These are phyloP conservation scores for Funneliformis mosseae DNA, from an alignment of 192 early-diverging fungal species.

Conservation along the genomic window DNA sequence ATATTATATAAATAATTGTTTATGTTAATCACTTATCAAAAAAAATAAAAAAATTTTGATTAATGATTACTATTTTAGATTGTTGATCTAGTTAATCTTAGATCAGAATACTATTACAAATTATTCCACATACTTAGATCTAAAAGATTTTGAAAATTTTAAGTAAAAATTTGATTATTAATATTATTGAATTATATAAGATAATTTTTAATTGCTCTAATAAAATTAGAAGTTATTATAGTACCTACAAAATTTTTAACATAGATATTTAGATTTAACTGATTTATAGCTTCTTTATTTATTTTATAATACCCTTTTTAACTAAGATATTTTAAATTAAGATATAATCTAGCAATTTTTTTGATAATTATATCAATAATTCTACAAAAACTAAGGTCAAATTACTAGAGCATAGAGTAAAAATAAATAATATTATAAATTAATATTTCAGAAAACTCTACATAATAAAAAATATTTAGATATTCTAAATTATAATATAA, in stretches of 20 bases:
- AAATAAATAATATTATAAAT: constrained; percentile 9
- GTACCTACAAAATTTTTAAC: background rate
- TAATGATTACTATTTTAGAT: no score
- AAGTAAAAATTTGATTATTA: constrained; percentile 7
- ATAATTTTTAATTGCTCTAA: constrained; percentile 14
- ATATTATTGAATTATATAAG: background rate
- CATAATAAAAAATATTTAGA: no score
- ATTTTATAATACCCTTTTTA: background rate
- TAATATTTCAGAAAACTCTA: no score
- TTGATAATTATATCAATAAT: no score
- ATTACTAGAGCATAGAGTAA: constrained; percentile 11
- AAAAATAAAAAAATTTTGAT: no score
- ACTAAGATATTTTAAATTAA: constrained; percentile 28
- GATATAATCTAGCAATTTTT: no score
- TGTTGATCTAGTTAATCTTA: no score
- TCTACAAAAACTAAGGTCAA: constrained; percentile 18
- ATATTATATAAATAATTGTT: no score
- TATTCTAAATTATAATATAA: no score
- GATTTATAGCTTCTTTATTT: no score
- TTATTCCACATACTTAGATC: constrained; percentile 11
- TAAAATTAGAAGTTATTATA: background rate
- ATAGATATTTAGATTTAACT: constrained; percentile 21
- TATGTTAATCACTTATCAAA: no score
- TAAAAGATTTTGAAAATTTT: constrained; percentile 8
- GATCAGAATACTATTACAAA: constrained; percentile 2